Evolutionary conservation across 2,329 filamentous ascomycete species (phyloP), one percentile per base, ranked within the genome.

Genomic region (Herpotrichia juniperi): DNA sequence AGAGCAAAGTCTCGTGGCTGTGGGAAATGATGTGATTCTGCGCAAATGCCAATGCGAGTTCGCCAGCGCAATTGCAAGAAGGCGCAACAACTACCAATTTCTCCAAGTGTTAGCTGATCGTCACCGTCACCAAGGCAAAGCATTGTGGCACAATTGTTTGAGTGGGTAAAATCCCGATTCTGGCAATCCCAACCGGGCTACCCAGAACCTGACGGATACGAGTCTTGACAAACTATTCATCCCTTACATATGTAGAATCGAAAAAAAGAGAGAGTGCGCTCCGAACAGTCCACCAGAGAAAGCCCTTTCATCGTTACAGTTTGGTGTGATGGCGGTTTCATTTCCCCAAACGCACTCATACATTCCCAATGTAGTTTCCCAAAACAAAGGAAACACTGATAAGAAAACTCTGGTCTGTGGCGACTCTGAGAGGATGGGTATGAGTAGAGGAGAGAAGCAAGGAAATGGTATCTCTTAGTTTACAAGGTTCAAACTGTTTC

Each of bases 401-500:
- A 47, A 17, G 32, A 53, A 52, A 37, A 53, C 57, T 54, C 57
- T 58, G 53, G 63, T 57, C 24, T 47, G 48, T 40, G 28, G 51
- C 55, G 61, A 58, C n/a, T n/a, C n/a, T n/a, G n/a, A n/a, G n/a
- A n/a, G n/a, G n/a, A n/a, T n/a, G 58, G 53, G 51, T 28, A 28
- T 24, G 21, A 40, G 37, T 40, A 61, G 61, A 66, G 60, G 57
- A 65, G 58, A 63, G 47, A 50, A 48, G 39, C 46, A 57, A 63
- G 65, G 63, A 71, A 70, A 64, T 70, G 69, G 69, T 72, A 72
- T 73, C 69, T 73, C 70, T 71, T 68, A n/a, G n/a, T n/a, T n/a
- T n/a, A n/a, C n/a, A 62, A 64, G 68, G 63, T 72, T 69, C 71
- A 72, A 60, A 63, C 53, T 70, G 56, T 49, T 49, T n/a, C n/a